Conservation (phyloP, 768 basidiomycete genomes). For the Suillus weaverae region DNA sequence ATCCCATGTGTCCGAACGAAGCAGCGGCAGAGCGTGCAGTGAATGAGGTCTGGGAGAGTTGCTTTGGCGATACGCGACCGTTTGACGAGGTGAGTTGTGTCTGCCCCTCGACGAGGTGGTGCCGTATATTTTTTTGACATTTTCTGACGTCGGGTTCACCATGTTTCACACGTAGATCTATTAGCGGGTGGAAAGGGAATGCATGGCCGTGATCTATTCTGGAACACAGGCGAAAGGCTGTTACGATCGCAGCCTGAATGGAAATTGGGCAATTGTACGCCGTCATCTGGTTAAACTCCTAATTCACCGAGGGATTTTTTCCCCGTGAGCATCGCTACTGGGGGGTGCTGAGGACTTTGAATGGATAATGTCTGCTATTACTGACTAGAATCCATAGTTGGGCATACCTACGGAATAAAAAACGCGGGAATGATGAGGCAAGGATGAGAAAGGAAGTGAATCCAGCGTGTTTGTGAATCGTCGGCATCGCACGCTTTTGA, state of each 20-base stretch:
- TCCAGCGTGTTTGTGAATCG: slow-evolving; percentile 11
- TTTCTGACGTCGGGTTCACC: slow-evolving; percentile 3
- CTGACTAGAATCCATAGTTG: slow-evolving; percentile 1
- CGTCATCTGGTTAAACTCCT: neutral
- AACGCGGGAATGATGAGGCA: slow-evolving; percentile 7
- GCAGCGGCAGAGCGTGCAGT: slow-evolving; percentile 85
- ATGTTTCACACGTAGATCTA: slow-evolving; percentile 33
- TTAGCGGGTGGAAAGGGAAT: slow-evolving; percentile 15
- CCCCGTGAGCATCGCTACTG: slow-evolving; percentile 14
- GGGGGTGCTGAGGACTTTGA: slow-evolving; percentile 2
- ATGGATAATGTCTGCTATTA: slow-evolving; percentile 12
- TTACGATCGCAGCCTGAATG: neutral
- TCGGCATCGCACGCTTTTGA: slow-evolving; percentile 20
- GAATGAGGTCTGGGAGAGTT: slow-evolving; percentile 97
- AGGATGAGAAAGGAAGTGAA: slow-evolving; percentile 17
- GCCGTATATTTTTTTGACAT: neutral
- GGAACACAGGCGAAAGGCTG: neutral
- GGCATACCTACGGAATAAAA: slow-evolving; percentile 11
- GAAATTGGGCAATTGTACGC: neutral
- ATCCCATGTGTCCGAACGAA: slow-evolving; percentile 75
- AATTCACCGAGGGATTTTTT: neutral
- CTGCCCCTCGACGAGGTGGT: neutral
- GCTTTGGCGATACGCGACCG: slow-evolving; percentile 91
- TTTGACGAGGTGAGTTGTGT: slow-evolving; percentile 81
- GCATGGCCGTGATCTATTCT: slow-evolving; percentile 7